Percentiles rank a stretch among this genome's conserved stretches.
Conservation (phyloP, 2,329 filamentous ascomycete genomes). For the Beauveria sp. region DNA sequence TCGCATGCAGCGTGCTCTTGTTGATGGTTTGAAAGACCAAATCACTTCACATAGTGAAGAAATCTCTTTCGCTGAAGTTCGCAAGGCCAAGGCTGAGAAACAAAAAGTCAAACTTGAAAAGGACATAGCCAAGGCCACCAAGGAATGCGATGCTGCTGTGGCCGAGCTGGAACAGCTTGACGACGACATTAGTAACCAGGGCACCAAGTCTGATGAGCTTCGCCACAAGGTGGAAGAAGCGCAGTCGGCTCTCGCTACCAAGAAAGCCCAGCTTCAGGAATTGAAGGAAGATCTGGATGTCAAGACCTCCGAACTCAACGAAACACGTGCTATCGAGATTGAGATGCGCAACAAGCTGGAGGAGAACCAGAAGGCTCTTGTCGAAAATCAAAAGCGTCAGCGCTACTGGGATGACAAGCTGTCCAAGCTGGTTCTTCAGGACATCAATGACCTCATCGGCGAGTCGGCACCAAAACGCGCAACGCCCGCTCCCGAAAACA, state of each 20-base stretch:
- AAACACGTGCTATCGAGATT: slow-evolving; percentile 82
- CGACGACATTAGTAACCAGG: slow-evolving; percentile 70
- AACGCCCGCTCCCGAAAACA: slow-evolving; percentile 12
- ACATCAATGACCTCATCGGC: slow-evolving; percentile 60
- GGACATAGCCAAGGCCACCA: slow-evolving; percentile 67
- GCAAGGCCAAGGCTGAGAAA: slow-evolving; percentile 90
- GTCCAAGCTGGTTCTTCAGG: slow-evolving; percentile 73
- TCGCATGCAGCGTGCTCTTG: slow-evolving; percentile 80
- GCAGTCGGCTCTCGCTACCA: slow-evolving; percentile 66
- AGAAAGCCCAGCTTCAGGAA: slow-evolving; percentile 70
- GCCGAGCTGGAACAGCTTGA: slow-evolving; percentile 72
- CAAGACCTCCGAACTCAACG: slow-evolving; percentile 78
- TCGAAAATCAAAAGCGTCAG: slow-evolving; percentile 77
- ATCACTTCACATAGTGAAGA: slow-evolving; percentile 74
- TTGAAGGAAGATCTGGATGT: slow-evolving; percentile 83
- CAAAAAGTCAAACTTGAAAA: slow-evolving; percentile 81
- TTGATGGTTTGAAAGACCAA: slow-evolving; percentile 81
- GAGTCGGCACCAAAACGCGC: slow-evolving; percentile 23
- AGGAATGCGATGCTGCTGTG: slow-evolving; percentile 66
- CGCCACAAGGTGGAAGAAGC: slow-evolving; percentile 72
- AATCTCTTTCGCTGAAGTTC: slow-evolving; percentile 78
- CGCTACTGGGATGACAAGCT: slow-evolving; percentile 88
- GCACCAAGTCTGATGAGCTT: slow-evolving; percentile 64
- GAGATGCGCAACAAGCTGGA: slow-evolving; percentile 98
- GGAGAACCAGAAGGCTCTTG: slow-evolving; percentile 83